Percentiles rank a stretch among this genome's conserved stretches.
These are phyloP conservation scores for Angophora floribunda DNA, from an alignment of 345 rosid genomes.

Conservation along the genomic window DNA sequence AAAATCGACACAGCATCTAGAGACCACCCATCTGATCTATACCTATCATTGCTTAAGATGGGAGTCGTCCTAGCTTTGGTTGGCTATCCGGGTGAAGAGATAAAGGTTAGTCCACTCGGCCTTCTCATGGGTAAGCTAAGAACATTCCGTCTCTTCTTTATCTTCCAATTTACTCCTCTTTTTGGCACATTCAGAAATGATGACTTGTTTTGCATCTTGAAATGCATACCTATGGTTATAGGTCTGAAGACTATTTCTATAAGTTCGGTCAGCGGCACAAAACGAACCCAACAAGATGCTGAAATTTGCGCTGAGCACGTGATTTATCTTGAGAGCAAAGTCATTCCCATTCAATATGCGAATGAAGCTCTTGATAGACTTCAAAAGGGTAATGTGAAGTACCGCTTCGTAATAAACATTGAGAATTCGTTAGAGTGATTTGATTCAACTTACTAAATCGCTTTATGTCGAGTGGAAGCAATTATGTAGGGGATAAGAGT, in stretches of 20 bases:
- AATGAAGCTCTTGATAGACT: constrained; percentile 30
- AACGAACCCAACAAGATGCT: constrained; percentile 23
- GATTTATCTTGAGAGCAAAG: constrained; percentile 12
- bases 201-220: neutral
- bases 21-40: constrained; percentile 66
- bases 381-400: constrained; percentile 17
- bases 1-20: constrained; percentile 76
- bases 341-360: constrained; percentile 16
- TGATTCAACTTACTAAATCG: neutral
- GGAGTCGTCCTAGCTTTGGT: constrained; percentile 18
- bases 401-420: constrained; percentile 18
- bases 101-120: constrained; percentile 15
- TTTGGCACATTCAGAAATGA: neutral
- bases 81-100: constrained; percentile 15
- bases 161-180: neutral
- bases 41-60: constrained; percentile 41
- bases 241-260: constrained; percentile 16
- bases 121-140: constrained; percentile 6
- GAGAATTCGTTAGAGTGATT: constrained; percentile 14
- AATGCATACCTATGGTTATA: neutral
- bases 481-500: neutral
- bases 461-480: neutral
- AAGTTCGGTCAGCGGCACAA: constrained; percentile 13
- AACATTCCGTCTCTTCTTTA: neutral
- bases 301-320: constrained; percentile 14